A percentile compares a stretch with the other conserved stretches of the same genome.
Conservation (phyloP, 768 basidiomycete genomes). For the Lentinula aciculospora region DNA sequence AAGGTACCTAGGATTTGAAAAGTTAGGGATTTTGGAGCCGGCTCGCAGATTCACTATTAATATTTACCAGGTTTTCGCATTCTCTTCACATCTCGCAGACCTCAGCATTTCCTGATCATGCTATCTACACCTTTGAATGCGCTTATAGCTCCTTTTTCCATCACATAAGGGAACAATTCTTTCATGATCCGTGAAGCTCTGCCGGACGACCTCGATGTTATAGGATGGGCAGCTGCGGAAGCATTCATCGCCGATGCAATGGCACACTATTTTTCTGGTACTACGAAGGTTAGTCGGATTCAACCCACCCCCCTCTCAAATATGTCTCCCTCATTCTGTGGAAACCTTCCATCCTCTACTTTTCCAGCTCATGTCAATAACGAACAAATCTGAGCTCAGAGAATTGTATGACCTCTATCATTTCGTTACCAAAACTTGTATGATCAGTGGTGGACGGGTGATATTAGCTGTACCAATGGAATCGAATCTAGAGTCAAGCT, state of each 20-base stretch:
- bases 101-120: too few relatives aligned
- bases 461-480: background rate
- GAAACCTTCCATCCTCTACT: background rate
- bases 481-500: background rate
- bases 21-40: too few relatives aligned
- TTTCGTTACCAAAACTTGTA: background rate
- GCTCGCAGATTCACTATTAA: too few relatives aligned
- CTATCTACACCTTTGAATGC: background rate
- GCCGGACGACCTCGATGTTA: background rate
- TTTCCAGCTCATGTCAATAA: background rate
- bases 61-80: too few relatives aligned
- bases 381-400: background rate
- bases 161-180: background rate
- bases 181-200: conserved; percentile 1
- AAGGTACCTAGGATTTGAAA: too few relatives aligned
- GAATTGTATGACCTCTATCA: background rate
- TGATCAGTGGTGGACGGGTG: background rate
- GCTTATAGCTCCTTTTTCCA: background rate
- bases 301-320: background rate
- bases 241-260: conserved; percentile 1
- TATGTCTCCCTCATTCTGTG: too few relatives aligned
- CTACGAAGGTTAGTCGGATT: background rate
- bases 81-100: too few relatives aligned
- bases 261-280: background rate
- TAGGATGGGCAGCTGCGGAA: background rate